These are phyloP conservation scores for Chloranthus sessilifolius DNA, from an alignment of 164 flowering plant genomes.

Conservation along the genomic window DNA sequence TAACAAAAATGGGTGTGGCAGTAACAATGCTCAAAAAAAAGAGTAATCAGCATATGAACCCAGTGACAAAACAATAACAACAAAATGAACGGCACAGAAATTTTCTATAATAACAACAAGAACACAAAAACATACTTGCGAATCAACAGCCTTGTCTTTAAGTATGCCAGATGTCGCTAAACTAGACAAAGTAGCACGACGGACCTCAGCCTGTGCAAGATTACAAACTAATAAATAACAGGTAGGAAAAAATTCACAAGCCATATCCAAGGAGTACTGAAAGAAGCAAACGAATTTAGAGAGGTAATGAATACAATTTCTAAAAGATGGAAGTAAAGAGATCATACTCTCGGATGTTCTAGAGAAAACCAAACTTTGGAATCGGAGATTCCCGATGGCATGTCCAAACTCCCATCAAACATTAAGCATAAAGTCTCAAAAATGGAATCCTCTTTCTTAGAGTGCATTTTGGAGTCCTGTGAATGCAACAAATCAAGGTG, in stretches of 20 bases:
- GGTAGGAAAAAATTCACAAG: background rate
- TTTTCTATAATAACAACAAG: too few species aligned
- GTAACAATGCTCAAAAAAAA: too few species aligned
- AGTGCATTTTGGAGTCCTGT: conserved; percentile 42
- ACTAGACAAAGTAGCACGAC: conserved; percentile 48
- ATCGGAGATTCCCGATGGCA: conserved; percentile 38
- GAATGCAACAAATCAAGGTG: conserved; percentile 7
- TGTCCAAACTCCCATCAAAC: conserved; percentile 44
- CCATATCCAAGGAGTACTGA: conserved; percentile 1
- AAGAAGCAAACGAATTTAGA: background rate
- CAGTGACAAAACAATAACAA: background rate
- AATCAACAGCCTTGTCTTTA: conserved; percentile 27
- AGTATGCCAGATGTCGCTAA: conserved; percentile 39
- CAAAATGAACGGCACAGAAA: too few species aligned
- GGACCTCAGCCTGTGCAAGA: conserved; percentile 61
- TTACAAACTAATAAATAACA: background rate
- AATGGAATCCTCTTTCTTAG: conserved; percentile 31
- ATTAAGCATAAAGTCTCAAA: conserved; percentile 46
- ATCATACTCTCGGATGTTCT: conserved; percentile 83
- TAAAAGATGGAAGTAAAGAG: background rate
- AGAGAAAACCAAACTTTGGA: conserved; percentile 68
- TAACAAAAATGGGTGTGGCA: too few species aligned
- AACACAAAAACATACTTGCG: conserved; percentile 34
- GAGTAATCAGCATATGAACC: too few species aligned
- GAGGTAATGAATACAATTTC: background rate